Percentiles rank a stretch among this genome's conserved stretches.
These are phyloP conservation scores for Persicaria maculosa DNA, from an alignment of 148 eudicot species.

Conservation along the genomic window DNA sequence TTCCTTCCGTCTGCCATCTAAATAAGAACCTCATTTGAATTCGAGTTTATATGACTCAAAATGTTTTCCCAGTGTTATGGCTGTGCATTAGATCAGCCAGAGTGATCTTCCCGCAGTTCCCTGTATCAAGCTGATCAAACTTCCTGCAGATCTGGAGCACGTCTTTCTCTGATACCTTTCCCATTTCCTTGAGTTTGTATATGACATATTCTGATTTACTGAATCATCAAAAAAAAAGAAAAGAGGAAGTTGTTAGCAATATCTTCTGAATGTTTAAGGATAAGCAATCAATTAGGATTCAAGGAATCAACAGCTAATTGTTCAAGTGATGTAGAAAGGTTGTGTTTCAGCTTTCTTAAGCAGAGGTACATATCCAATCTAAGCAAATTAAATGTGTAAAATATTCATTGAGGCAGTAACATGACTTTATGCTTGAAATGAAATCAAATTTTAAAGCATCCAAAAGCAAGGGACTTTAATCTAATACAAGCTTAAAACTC, in stretches of 20 bases:
- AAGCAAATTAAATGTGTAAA: too few relatives aligned
- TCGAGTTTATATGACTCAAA: neutral
- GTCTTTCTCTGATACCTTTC: constrained; percentile 82
- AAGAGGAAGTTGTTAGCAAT: neutral
- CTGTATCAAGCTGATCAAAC: constrained; percentile 69
- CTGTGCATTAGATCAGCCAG: constrained; percentile 66
- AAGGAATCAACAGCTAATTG: neutral
- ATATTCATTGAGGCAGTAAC: too few relatives aligned
- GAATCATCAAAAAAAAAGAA: constrained; percentile 18
- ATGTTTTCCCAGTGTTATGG: constrained; percentile 14
- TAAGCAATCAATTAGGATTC: neutral
- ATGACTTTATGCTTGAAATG: neutral
- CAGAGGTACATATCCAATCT: too few relatives aligned
- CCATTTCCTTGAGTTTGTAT: constrained; percentile 98
- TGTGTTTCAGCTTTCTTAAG: neutral
- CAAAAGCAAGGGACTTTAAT: neutral
- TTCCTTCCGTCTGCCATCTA: neutral
- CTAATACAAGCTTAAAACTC: neutral
- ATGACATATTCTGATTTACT: constrained; percentile 94
- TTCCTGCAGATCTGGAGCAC: constrained; percentile 57
- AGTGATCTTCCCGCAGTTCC: constrained; percentile 83
- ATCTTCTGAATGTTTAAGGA: neutral
- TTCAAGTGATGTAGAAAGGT: neutral
- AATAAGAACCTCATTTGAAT: neutral
- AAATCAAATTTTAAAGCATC: neutral